Evolutionary conservation across 2,329 filamentous ascomycete species (phyloP).

Genomic region (Leptographium procerum): DNA sequence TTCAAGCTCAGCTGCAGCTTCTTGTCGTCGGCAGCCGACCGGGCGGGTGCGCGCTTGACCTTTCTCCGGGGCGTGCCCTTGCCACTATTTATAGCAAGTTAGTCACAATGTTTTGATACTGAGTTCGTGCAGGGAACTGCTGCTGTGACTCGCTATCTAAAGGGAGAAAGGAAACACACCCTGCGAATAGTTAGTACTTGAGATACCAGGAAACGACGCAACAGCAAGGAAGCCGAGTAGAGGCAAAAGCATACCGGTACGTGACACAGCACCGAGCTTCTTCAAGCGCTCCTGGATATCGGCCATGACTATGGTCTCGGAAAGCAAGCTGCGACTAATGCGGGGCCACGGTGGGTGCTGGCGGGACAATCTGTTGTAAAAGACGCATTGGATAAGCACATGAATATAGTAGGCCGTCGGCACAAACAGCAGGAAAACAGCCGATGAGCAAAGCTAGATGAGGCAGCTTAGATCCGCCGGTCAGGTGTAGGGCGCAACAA

Average conservation of each 20-base stretch:
- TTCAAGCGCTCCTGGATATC: constrained; percentile 48
- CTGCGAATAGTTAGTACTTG: constrained; percentile 15
- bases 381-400: neutral
- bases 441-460: neutral
- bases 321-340: constrained; percentile 3
- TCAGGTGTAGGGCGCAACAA: neutral
- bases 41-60: constrained; percentile 95
- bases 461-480: neutral
- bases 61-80: constrained; percentile 97
- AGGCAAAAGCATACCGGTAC: constrained; percentile 53
- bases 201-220: constrained; percentile 1
- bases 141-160: neutral
- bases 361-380: neutral
- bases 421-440: neutral
- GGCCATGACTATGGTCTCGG: constrained; percentile 28
- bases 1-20: constrained; percentile 95
- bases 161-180: constrained; percentile 15
- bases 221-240: neutral
- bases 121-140: neutral
- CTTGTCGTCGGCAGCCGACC: constrained; percentile 94
- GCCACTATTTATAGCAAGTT: constrained; percentile 49
- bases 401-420: neutral
- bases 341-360: constrained; percentile 7
- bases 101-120: neutral
- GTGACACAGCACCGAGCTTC: constrained; percentile 43